Conservation (phyloP, 352 stramenopile genomes). For the Phytophthora vignae region DNA sequence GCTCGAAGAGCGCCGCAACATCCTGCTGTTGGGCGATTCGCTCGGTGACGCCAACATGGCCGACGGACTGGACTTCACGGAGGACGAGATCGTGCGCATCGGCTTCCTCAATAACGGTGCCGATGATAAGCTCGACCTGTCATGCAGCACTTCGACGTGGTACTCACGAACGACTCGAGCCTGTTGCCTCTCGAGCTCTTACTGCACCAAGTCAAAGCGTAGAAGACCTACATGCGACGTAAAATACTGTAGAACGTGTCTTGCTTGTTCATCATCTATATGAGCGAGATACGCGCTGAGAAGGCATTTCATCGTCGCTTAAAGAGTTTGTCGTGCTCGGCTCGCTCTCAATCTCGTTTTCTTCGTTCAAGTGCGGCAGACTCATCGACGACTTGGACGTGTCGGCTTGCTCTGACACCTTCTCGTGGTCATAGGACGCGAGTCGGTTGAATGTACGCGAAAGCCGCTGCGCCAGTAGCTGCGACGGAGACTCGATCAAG, state of each 20-base stretch:
- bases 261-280: neutral
- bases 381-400: neutral
- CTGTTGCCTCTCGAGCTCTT: constrained; percentile 65
- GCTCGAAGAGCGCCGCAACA: constrained; percentile 72
- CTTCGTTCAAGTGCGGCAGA: neutral
- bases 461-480: constrained; percentile 11
- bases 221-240: too few species aligned
- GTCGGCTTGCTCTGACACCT: neutral
- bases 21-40: constrained; percentile 82
- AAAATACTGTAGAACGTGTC: too few species aligned
- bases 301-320: neutral
- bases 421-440: neutral
- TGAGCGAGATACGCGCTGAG: neutral
- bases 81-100: constrained; percentile 73
- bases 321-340: neutral
- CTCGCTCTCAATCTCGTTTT: neutral
- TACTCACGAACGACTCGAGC: constrained; percentile 78
- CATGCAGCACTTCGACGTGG: constrained; percentile 66
- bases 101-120: constrained; percentile 74
- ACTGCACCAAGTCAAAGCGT: constrained; percentile 58
- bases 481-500: constrained; percentile 6
- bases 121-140: constrained; percentile 64
- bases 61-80: constrained; percentile 59
- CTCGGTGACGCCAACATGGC: constrained; percentile 71
- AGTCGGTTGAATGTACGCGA: neutral